phyloP scores from a whole-genome alignment of 1,139 yeast species.

The Yamadazyma dushanensis region DNA sequence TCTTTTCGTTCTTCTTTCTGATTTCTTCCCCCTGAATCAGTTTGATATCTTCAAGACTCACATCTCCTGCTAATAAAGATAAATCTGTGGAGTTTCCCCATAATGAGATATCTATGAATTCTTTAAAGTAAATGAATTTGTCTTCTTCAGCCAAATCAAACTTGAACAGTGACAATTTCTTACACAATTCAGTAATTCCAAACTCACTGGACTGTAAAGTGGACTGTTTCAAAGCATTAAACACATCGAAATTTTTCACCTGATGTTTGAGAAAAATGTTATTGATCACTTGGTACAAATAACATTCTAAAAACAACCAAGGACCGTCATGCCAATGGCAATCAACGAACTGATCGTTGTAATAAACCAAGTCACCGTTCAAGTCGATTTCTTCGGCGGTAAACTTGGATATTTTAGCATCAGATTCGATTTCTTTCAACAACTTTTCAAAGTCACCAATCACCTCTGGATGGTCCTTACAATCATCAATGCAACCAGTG shows the following conservation, averaged over 20 bases:
- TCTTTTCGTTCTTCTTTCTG: slow-evolving; percentile 78
- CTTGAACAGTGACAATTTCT: slow-evolving; percentile 54
- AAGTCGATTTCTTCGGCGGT: slow-evolving; percentile 35
- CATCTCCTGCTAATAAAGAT: slow-evolving; percentile 80
- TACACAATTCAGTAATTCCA: slow-evolving; percentile 83
- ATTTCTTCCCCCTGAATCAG: slow-evolving; percentile 90
- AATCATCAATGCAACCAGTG: slow-evolving; percentile 65
- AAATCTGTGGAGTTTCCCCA: slow-evolving; percentile 99
- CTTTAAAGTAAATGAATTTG: slow-evolving; percentile 61
- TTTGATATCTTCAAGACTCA: slow-evolving; percentile 79
- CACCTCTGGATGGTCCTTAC: slow-evolving; percentile 20
- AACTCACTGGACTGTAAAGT: slow-evolving; percentile 73
- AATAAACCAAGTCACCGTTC: slow-evolving; percentile 49
- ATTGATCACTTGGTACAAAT: slow-evolving; percentile 68
- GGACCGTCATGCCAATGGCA: slow-evolving; percentile 83
- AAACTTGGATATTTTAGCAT: slow-evolving; percentile 43
- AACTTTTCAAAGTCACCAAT: slow-evolving; percentile 35
- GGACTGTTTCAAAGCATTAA: slow-evolving; percentile 63
- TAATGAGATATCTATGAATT: slow-evolving; percentile 81
- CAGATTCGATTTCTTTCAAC: slow-evolving; percentile 36
- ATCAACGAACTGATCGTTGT: slow-evolving; percentile 40
- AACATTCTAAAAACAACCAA: slow-evolving; percentile 88
- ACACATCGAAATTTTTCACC: slow-evolving; percentile 60
- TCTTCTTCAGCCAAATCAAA: slow-evolving; percentile 42
- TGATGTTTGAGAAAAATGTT: slow-evolving; percentile 33